Conservation (phyloP, 257 asterid genomes). For the Jasminum sambac region DNA sequence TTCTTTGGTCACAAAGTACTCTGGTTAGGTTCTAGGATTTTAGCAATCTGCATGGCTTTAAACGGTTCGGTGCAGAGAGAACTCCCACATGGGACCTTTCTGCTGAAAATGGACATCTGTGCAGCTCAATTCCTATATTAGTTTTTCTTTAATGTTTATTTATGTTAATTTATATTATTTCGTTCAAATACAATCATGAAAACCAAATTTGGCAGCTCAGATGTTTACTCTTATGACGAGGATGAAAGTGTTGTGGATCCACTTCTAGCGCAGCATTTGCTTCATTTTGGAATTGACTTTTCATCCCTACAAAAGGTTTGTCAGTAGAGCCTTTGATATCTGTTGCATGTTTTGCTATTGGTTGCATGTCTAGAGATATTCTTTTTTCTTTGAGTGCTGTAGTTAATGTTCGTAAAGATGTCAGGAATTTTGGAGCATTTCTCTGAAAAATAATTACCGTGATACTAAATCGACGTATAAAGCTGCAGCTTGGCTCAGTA, state of each 20-base stretch:
- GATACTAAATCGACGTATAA: neutral
- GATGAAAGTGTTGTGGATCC: constrained; percentile 93
- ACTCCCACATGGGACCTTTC: constrained; percentile 5
- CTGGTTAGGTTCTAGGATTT: neutral
- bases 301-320: constrained; percentile 95
- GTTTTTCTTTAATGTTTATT: constrained; percentile 1
- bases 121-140: neutral
- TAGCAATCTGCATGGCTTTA: neutral
- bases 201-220: constrained; percentile 95
- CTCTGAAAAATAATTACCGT: neutral
- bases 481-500: neutral
- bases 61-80: neutral
- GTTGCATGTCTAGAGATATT: constrained; percentile 6
- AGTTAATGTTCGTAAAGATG: neutral
- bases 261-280: constrained; percentile 90
- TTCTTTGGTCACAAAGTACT: neutral
- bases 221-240: constrained; percentile 94
- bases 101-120: neutral
- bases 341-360: constrained; percentile 12
- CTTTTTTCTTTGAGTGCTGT: neutral
- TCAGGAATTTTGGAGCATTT: neutral
- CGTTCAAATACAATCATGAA: constrained; percentile 53
- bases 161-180: constrained; percentile 20
- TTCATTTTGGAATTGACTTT: constrained; percentile 94
- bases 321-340: constrained; percentile 27